phyloP scores from a whole-genome alignment of 1,284 basidiomycete genomes.

The Schizopora paradoxa region DNA sequence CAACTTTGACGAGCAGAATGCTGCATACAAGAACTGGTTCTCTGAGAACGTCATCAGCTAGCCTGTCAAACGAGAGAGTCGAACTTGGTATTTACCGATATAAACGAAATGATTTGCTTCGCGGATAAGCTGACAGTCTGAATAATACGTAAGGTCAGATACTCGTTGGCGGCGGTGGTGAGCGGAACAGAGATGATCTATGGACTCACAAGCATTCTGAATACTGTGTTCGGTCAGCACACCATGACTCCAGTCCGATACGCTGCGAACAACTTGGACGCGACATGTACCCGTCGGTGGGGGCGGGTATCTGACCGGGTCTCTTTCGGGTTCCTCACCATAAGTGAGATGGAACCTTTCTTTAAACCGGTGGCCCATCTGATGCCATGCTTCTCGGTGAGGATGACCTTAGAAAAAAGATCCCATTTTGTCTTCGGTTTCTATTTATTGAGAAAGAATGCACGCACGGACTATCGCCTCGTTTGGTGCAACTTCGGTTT shows the following conservation, averaged over 20 bases:
- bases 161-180: constrained; percentile 3
- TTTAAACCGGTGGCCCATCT: constrained; percentile 53
- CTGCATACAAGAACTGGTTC: constrained; percentile 88
- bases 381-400: constrained; percentile 56
- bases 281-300: constrained; percentile 47
- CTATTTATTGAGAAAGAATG: constrained; percentile 15
- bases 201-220: constrained; percentile 74
- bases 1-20: neutral
- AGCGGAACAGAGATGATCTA: constrained; percentile 3
- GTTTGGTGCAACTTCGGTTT: constrained; percentile 51
- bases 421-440: neutral
- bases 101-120: constrained; percentile 87
- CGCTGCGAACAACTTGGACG: constrained; percentile 78
- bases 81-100: constrained; percentile 52
- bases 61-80: neutral
- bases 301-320: constrained; percentile 31
- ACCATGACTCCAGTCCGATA: constrained; percentile 90
- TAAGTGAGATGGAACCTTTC: constrained; percentile 46
- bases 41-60: constrained; percentile 39
- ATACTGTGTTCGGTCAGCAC: constrained; percentile 82
- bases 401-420: constrained; percentile 51
- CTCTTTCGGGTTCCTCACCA: constrained; percentile 31
- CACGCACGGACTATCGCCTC: constrained; percentile 58
- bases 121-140: constrained; percentile 76
- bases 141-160: neutral